Evolutionary conservation across 345 rosid species (phyloP).

Genomic region (Eucalyptus coolabah): DNA sequence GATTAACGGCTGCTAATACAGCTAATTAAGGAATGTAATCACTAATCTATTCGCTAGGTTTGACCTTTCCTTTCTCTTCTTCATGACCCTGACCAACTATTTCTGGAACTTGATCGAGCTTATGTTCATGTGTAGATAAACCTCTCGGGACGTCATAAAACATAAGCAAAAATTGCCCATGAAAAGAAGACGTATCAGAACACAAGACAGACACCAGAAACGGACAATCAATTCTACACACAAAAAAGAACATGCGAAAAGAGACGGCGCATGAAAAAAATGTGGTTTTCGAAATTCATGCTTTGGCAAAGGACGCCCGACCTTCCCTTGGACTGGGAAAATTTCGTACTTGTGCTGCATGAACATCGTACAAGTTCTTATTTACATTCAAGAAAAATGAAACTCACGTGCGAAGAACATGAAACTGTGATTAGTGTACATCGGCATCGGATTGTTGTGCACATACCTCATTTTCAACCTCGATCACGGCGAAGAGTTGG

Average conservation of each 20-base stretch:
- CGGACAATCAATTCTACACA: neutral
- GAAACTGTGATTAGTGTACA: neutral
- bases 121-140: neutral
- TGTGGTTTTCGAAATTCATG: neutral
- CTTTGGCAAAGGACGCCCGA: neutral
- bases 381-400: neutral
- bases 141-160: neutral
- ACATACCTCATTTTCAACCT: constrained; percentile 28
- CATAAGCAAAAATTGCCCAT: neutral
- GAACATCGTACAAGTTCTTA: neutral
- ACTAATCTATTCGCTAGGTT: neutral
- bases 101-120: neutral
- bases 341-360: neutral
- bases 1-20: neutral
- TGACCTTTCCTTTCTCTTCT: neutral
- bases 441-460: neutral
- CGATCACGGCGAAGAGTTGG: constrained; percentile 21
- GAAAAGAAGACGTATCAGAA: neutral
- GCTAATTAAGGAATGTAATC: neutral
- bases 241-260: neutral
- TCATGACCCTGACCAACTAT: neutral
- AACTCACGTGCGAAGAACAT: neutral
- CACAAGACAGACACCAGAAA: neutral
- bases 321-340: neutral
- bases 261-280: neutral